Conservation (phyloP, 352 stramenopile genomes). For the Globisporangium cystogenes region DNA sequence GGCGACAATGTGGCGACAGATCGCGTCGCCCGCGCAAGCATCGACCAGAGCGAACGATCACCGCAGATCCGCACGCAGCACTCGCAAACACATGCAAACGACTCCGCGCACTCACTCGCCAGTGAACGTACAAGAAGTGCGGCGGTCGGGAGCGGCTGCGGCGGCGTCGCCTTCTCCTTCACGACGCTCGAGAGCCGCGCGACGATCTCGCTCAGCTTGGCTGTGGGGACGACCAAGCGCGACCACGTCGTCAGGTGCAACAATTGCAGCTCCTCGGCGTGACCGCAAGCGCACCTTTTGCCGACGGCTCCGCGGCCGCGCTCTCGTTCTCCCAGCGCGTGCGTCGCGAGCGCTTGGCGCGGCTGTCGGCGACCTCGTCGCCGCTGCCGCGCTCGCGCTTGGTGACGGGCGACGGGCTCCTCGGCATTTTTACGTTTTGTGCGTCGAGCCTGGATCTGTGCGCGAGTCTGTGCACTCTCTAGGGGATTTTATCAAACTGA, state of each 20-base stretch:
- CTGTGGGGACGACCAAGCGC: background rate
- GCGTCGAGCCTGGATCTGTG: no score
- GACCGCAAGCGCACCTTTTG: conserved; percentile 6
- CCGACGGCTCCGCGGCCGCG: background rate
- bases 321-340: conserved; percentile 13
- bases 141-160: conserved; percentile 19
- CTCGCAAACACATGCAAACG: conserved; percentile 1
- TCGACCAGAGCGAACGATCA: no score
- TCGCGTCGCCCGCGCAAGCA: no score
- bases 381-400: conserved; percentile 10
- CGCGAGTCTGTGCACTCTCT: no score
- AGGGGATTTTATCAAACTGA: no score
- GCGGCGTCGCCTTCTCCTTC: conserved; percentile 45
- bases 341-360: conserved; percentile 10
- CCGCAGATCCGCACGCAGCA: background rate
- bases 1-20: background rate
- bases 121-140: conserved; percentile 5
- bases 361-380: background rate
- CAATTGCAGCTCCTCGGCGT: background rate
- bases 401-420: conserved; percentile 8
- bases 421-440: conserved; percentile 1
- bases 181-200: conserved; percentile 59
- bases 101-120: background rate
- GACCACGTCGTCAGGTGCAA: background rate
- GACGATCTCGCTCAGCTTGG: conserved; percentile 48